Evolutionary conservation across 2,329 filamentous ascomycete species (phyloP).

Genomic region (Apiospora sp.): DNA sequence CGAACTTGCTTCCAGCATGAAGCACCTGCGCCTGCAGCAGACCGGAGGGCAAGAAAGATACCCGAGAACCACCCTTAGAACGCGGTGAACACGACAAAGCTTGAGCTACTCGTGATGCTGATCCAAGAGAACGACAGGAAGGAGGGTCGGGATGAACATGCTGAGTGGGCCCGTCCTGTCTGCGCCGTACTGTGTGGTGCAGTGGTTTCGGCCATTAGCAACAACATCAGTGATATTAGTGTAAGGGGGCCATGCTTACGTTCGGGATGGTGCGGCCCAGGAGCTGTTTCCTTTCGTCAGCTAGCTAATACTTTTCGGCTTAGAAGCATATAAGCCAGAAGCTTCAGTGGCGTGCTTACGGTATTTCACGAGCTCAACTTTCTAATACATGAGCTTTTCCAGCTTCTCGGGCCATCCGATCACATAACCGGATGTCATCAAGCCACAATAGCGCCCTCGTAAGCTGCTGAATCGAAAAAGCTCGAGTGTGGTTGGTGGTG

Average conservation of each 20-base stretch:
- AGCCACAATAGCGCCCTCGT: too few species aligned
- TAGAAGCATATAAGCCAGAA: too few species aligned
- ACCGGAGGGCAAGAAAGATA: conserved; percentile 67
- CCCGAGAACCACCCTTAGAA: conserved; percentile 71
- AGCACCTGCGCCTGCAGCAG: conserved; percentile 78
- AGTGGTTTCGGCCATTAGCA: background rate
- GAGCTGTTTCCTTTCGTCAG: too few species aligned
- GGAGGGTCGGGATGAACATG: conserved; percentile 55
- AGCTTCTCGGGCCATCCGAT: too few species aligned
- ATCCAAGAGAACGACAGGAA: conserved; percentile 53
- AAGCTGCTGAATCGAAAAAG: too few species aligned
- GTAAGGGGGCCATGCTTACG: conserved; percentile 19
- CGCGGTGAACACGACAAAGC: conserved; percentile 55
- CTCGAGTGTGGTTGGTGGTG: too few species aligned
- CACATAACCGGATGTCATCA: too few species aligned
- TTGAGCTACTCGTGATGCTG: conserved; percentile 53
- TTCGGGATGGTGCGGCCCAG: conserved; percentile 31
- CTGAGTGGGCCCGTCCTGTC: conserved; percentile 47
- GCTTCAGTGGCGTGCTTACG: too few species aligned
- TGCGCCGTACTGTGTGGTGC: background rate
- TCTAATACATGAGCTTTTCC: too few species aligned
- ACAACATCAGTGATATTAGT: background rate
- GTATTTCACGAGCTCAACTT: too few species aligned
- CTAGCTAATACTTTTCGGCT: too few species aligned
- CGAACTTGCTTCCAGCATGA: conserved; percentile 83